Base-by-base conservation (phyloP, 2,329 filamentous ascomycete species). In the Boeremia exigua region DNA sequence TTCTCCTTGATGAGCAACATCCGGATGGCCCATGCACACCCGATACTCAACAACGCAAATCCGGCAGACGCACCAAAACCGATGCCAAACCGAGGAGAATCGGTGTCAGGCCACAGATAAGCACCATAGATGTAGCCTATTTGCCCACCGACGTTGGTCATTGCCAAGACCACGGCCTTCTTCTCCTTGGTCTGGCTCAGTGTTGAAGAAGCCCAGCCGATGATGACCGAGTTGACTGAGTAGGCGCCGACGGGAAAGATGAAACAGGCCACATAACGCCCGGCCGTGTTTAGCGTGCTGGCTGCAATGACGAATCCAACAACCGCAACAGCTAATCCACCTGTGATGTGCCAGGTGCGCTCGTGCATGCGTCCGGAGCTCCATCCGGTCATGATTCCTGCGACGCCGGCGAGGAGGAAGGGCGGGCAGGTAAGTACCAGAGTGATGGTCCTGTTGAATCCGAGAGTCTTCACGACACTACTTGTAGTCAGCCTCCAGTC, bases 291-390 rank as follows among this genome's bases (percentile, higher is more conserved):
- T 37, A 71, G 6, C 0, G 68, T 70, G 34, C 61, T 65, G 5
- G 68, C 68, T 15, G 68, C 65, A 25, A 70, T 70, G 6, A 78
- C 69, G 34, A 81, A 81, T 2, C 80, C 80, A 0, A 72, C 69
- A 2, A 81, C 68, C 2, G 78, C 77, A 19, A 78, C 62, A 0
- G 67, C 54, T 4, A 81, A 65, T 2, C 79, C 77, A 4, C 52
- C 67, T 0, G 79, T 81, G 38, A 82, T 81, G 48, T 83, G 80
- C 78, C 78, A 82, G 0, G 79, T 81, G 11, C 80, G 75, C 60
- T 83, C 80, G 46, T 81, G 77, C 46, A 79, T 69, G 2, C 76
- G 75, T 0, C 81, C 83, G 2, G 81, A 83, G 48, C 75, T 81
- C 78, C 79, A 83, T 1, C 79, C 81, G 9, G 79, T 78, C 6